These are phyloP conservation scores for Chytriomyces sp. DNA, from an alignment of 192 early-diverging fungal genomes.

Conservation along the genomic window DNA sequence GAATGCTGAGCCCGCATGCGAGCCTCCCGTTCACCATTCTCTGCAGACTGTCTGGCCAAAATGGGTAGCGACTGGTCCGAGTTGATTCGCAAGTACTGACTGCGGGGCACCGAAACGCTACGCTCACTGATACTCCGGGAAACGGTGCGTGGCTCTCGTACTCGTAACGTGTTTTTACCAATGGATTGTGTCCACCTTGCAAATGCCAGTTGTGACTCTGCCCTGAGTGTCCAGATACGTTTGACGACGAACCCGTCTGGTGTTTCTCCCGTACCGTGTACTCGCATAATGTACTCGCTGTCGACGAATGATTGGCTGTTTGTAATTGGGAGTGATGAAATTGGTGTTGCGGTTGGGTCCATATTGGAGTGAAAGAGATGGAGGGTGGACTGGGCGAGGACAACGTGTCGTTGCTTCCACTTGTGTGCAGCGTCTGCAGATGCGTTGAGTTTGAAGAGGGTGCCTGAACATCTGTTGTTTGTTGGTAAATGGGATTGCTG, in stretches of 20 bases:
- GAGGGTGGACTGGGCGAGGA: neutral
- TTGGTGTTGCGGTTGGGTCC: neutral
- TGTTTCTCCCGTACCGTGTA: neutral
- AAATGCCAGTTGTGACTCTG: no score
- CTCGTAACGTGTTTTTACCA: no score
- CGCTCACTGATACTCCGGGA: no score
- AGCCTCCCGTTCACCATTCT: no score
- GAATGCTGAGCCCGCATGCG: no score
- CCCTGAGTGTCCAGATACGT: neutral
- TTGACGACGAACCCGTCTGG: neutral
- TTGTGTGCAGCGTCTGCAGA: neutral
- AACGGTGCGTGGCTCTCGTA: no score
- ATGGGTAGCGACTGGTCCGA: no score
- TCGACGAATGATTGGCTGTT: neutral
- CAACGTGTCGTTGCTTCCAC: neutral
- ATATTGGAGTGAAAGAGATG: neutral
- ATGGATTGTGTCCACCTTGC: no score
- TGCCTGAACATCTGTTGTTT: neutral
- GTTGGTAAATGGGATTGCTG: neutral
- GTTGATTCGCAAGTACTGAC: no score
- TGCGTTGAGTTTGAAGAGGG: neutral
- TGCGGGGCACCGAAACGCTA: no score
- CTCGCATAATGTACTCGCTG: neutral
- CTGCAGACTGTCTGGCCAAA: no score
- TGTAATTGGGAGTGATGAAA: neutral